phyloP scores from a whole-genome alignment of 352 stramenopile genomes.

The Ophiocytium majus region DNA sequence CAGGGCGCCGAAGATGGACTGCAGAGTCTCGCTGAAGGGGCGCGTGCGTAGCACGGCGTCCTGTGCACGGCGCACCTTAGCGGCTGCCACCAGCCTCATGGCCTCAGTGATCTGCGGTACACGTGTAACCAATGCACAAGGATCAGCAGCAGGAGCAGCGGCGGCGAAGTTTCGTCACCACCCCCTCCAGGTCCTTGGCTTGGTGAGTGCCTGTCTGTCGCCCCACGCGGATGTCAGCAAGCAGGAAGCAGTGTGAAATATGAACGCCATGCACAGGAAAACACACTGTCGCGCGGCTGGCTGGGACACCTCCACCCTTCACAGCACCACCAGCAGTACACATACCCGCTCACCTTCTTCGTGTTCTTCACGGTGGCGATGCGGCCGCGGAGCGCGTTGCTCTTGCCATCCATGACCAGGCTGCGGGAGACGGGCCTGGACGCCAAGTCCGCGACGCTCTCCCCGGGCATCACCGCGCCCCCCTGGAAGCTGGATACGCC shows the following conservation, averaged over 20 bases:
- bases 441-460: conserved; percentile 28
- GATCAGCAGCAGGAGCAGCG: too few species aligned
- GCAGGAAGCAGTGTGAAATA: too few species aligned
- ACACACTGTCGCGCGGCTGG: too few species aligned
- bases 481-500: conserved; percentile 43
- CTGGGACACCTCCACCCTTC: too few species aligned
- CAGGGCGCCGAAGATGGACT: conserved; percentile 72
- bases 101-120: conserved; percentile 73
- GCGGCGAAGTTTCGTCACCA: too few species aligned
- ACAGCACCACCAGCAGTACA: too few species aligned
- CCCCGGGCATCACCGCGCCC: conserved; percentile 25
- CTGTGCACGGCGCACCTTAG: conserved; percentile 67
- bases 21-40: conserved; percentile 76
- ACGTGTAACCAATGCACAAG: too few species aligned
- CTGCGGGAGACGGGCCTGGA: not conserved
- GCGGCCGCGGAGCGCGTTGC: conserved; percentile 39
- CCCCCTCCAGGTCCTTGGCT: too few species aligned
- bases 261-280: too few species aligned
- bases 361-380: conserved; percentile 71
- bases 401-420: conserved; percentile 57
- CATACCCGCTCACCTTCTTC: conserved; percentile 64
- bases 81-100: conserved; percentile 79
- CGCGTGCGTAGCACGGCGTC: conserved; percentile 73
- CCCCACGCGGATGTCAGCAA: too few species aligned
- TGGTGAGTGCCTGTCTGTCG: too few species aligned